Percentiles rank a stretch among this genome's conserved stretches.
These are phyloP conservation scores for Apiospora koreana DNA, from an alignment of 2,329 filamentous ascomycete species.

Conservation along the genomic window DNA sequence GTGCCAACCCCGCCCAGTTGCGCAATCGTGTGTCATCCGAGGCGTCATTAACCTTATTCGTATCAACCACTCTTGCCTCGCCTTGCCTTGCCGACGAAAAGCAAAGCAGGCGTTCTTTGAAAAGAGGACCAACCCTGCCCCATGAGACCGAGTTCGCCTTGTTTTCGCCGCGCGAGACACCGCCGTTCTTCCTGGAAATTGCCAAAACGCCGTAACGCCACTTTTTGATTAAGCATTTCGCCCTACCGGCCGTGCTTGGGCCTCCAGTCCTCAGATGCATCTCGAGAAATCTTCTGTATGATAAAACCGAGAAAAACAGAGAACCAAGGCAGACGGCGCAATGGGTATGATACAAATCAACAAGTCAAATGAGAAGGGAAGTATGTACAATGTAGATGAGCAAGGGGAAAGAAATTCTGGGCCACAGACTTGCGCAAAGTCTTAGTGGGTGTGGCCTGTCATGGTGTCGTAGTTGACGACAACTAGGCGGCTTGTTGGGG, in stretches of 20 bases:
- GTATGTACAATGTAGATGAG: conserved; percentile 8
- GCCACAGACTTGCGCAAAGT: neutral
- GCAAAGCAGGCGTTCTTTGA: neutral
- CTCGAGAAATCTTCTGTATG: conserved; percentile 22
- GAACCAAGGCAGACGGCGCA: conserved; percentile 28
- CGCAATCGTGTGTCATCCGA: conserved; percentile 2
- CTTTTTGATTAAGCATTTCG: conserved; percentile 14
- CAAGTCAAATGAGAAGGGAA: conserved; percentile 23
- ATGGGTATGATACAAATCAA: conserved; percentile 37
- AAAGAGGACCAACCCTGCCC: neutral
- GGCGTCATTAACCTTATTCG: neutral
- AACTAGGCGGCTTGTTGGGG: conserved; percentile 31
- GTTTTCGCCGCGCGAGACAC: neutral
- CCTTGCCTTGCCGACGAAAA: neutral
- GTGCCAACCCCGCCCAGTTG: conserved; percentile 1
- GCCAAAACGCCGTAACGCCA: conserved; percentile 16
- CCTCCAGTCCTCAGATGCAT: conserved; percentile 31
- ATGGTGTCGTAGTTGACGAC: conserved; percentile 9
- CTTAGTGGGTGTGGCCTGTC: conserved; percentile 8
- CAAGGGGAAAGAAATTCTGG: neutral
- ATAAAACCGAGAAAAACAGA: conserved; percentile 27
- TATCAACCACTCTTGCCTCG: neutral
- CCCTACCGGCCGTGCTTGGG: conserved; percentile 14
- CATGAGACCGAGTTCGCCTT: neutral
- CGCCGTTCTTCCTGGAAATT: neutral